These are phyloP conservation scores for Suillus lakei DNA, from an alignment of 768 basidiomycete species.

Conservation along the genomic window DNA sequence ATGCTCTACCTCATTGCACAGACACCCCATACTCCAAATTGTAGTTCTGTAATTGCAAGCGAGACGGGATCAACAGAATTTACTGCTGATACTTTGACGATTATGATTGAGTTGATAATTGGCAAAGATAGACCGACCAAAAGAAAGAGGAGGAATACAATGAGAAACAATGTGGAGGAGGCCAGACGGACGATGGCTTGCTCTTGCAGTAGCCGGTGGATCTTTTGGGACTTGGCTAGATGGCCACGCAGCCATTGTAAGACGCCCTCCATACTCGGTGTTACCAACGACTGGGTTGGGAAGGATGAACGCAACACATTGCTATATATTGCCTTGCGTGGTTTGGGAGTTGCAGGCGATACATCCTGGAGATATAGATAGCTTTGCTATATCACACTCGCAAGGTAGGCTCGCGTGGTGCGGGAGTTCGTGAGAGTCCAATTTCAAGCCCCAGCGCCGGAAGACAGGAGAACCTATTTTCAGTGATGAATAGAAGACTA, in stretches of 20 bases:
- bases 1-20: conserved; percentile 60
- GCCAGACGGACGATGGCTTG: conserved; percentile 53
- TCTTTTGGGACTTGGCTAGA: conserved; percentile 6
- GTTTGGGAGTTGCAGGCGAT: not conserved
- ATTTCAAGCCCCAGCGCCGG: not conserved
- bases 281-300: not conserved
- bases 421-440: not conserved
- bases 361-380: conserved; percentile 1
- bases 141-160: conserved; percentile 73
- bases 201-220: conserved; percentile 43
- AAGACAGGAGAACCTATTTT: not conserved
- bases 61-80: conserved; percentile 42
- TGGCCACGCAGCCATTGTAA: not conserved
- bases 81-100: conserved; percentile 50
- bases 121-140: conserved; percentile 78
- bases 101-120: conserved; percentile 71
- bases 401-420: not conserved
- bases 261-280: not conserved
- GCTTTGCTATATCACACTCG: not conserved
- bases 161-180: conserved; percentile 55
- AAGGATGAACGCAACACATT: not conserved
- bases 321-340: not conserved
- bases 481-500: not conserved
- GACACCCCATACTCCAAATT: conserved; percentile 85
- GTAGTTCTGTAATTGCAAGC: conserved; percentile 60